Evolutionary conservation across 192 early-diverging fungal species (phyloP).

Genomic region (Entomortierella beljakovae): DNA sequence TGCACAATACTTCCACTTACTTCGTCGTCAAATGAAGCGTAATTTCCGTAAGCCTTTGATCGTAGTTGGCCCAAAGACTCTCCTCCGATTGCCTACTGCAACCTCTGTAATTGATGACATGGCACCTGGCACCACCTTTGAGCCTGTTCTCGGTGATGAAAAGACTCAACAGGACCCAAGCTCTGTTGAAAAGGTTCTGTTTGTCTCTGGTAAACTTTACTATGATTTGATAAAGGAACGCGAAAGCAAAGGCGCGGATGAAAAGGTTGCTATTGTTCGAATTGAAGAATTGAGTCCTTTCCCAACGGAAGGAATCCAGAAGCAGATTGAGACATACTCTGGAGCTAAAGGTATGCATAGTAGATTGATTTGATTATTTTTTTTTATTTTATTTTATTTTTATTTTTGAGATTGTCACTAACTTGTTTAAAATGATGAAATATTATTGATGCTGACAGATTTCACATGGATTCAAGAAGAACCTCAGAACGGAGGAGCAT

Average conservation of each 20-base stretch:
- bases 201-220: slow-evolving; percentile 93
- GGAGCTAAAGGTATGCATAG: slow-evolving; percentile 62
- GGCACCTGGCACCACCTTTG: slow-evolving; percentile 86
- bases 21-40: slow-evolving; percentile 92
- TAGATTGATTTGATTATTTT: slow-evolving; percentile 4
- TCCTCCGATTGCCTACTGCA: slow-evolving; percentile 71
- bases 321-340: slow-evolving; percentile 72
- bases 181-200: slow-evolving; percentile 76
- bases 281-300: slow-evolving; percentile 95
- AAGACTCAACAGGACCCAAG: slow-evolving; percentile 54
- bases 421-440: too few relatives aligned
- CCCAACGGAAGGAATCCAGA: slow-evolving; percentile 75
- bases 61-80: slow-evolving; percentile 80
- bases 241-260: slow-evolving; percentile 61
- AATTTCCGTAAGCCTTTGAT: slow-evolving; percentile 96
- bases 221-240: slow-evolving; percentile 93
- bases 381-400: slow-evolving; percentile 13
- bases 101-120: slow-evolving; percentile 85
- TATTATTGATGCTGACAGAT: slow-evolving; percentile 53
- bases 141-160: slow-evolving; percentile 81
- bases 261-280: slow-evolving; percentile 83
- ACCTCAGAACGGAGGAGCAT: slow-evolving; percentile 93
- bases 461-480: slow-evolving; percentile 92
- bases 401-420: too few relatives aligned
- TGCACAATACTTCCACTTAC: slow-evolving; percentile 95